Base-by-base conservation (phyloP, 768 basidiomycete genomes). In the Phaeotremella fagi region DNA sequence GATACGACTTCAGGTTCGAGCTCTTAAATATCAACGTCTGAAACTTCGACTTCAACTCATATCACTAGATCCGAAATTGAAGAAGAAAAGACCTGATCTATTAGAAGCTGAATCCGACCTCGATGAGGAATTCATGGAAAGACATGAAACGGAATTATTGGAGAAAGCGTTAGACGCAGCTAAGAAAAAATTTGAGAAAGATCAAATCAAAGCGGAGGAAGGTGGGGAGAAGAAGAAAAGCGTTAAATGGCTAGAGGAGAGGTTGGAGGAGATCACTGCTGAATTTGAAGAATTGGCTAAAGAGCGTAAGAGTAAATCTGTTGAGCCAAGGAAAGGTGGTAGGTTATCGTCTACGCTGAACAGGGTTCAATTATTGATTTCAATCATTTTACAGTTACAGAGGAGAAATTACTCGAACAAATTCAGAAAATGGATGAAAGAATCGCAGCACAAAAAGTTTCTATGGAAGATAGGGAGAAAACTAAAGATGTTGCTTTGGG, bases 1-100 rank as follows among this genome's bases (percentile, higher is more conserved):
- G 23, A 42, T 45, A n/a, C 31, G 2, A n/a, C 4, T 18, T 25
- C 66, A 97, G 92, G 81, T 89, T 57, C 85, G 86, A 37, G 81
- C 82, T 14, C 76, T 99, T 67, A 98, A 97, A 75, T 98, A 99
- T 70, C 91, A 98, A 55, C 85, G 91, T 28, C 92, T 92, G 90
- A 97, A 97, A 73, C 80, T 95, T 22, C 88, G 95, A 5, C 87
- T 90, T 61, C 85, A 82, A 46, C 79, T 97, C 18, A 88, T 94
- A 77, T 78, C 78, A 31, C 71, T 86, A 27, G 88, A 95, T 55
- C 57, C 84, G 15, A 86, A 86, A 76, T 82, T 80, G 76, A 87
- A 87, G 80, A 92, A 90, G 74, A 83, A 86, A 55, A 80, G 83
- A 63, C 82, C 82, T 57, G 72, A 77, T 18, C 88, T 90, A 60